Conservation (phyloP, 176 grass and related monocot species). For the Zea mays region DNA sequence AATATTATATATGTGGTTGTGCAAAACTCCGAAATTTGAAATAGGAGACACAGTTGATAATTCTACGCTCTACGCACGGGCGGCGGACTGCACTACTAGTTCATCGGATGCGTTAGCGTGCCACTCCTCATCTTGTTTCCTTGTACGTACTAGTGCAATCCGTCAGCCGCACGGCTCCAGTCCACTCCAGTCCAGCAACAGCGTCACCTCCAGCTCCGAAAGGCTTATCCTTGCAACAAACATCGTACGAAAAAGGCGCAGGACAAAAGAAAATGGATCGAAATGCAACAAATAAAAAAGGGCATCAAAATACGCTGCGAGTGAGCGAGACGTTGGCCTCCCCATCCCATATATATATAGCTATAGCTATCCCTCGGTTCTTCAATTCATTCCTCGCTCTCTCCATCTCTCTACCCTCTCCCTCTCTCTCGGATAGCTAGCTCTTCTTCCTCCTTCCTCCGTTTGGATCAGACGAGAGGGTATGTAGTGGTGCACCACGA, state of each 20-base stretch:
- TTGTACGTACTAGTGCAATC: not conserved
- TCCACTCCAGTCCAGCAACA: not conserved
- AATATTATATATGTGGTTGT: too few species aligned
- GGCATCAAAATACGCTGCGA: not conserved
- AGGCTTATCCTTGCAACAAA: conserved; percentile 36
- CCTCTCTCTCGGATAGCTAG: not conserved
- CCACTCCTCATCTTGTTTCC: not conserved
- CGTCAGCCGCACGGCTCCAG: conserved; percentile 8
- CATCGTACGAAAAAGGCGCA: conserved; percentile 20
- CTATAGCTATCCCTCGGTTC: too few species aligned
- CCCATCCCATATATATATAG: not conserved
- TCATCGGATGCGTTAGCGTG: not conserved
- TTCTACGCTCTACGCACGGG: too few species aligned
- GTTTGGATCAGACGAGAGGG: not conserved
- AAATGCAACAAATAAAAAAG: not conserved
- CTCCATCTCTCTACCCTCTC: not conserved
- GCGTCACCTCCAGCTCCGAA: not conserved
- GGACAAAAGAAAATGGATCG: not conserved
- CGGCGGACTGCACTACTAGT: not conserved
- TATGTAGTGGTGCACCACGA: conserved; percentile 48
- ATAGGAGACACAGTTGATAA: too few species aligned
- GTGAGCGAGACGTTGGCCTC: not conserved
- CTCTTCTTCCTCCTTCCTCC: not conserved
- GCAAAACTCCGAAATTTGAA: too few species aligned
- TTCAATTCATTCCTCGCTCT: not conserved